These are phyloP conservation scores for Boletus edulis DNA, from an alignment of 768 basidiomycete species.

Conservation along the genomic window DNA sequence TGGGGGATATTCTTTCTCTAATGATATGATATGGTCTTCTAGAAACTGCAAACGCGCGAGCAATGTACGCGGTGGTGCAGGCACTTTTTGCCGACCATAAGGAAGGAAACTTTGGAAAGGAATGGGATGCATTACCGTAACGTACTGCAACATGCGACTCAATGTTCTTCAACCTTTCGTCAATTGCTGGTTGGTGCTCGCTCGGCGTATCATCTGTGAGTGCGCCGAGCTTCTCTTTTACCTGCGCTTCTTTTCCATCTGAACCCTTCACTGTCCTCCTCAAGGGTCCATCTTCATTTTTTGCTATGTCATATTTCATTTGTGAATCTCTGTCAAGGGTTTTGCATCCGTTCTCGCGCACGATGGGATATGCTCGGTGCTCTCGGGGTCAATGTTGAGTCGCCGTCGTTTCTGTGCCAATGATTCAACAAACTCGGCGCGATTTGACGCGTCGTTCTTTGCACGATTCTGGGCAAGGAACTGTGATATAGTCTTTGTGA, in stretches of 20 bases:
- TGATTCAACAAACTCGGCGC: constrained; percentile 66
- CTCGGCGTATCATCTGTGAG: constrained; percentile 35
- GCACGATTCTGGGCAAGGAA: constrained; percentile 71
- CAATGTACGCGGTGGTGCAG: constrained; percentile 63
- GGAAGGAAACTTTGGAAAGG: neutral
- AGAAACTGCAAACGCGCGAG: constrained; percentile 64
- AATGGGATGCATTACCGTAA: constrained; percentile 52
- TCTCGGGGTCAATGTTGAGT: constrained; percentile 34
- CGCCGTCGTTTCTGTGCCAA: constrained; percentile 53
- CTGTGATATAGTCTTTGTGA: constrained; percentile 67
- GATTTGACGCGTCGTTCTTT: constrained; percentile 75
- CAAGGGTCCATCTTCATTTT: constrained; percentile 76
- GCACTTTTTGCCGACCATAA: constrained; percentile 46
- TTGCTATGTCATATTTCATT: constrained; percentile 87
- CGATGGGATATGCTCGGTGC: constrained; percentile 40
- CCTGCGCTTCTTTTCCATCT: constrained; percentile 8
- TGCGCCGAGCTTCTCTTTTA: constrained; percentile 9
- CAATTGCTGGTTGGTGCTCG: constrained; percentile 54
- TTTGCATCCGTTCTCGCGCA: constrained; percentile 78
- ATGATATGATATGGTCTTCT: constrained; percentile 71
- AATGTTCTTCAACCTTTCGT: constrained; percentile 62
- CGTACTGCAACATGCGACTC: constrained; percentile 72
- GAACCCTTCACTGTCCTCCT: constrained; percentile 50
- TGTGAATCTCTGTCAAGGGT: constrained; percentile 70
- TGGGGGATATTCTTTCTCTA: constrained; percentile 82